Evolutionary conservation across 768 basidiomycete genomes (phyloP).

Genomic region (Psilocybe azurescens): DNA sequence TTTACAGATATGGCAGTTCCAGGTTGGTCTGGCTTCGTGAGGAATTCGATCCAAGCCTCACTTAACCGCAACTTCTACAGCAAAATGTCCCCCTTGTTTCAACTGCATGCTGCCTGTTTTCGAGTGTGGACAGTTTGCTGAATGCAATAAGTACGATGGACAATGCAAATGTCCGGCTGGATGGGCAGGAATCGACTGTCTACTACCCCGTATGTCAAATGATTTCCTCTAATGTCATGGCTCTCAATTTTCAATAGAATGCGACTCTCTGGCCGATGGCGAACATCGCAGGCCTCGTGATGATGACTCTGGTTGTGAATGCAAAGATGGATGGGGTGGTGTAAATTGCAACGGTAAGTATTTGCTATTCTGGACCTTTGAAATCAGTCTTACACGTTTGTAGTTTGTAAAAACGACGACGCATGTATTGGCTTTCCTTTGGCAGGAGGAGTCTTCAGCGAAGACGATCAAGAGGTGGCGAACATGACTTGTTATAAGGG

Average conservation of each 20-base stretch:
- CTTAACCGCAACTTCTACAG: constrained; percentile 33
- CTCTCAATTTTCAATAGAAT: constrained; percentile 56
- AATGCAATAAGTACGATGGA: constrained; percentile 91
- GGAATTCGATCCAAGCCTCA: background rate
- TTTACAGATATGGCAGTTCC: constrained; percentile 23
- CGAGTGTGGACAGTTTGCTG: constrained; percentile 90
- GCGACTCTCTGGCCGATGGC: constrained; percentile 93
- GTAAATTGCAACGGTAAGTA: constrained; percentile 94
- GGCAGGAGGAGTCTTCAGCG: constrained; percentile 29
- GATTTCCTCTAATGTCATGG: constrained; percentile 11
- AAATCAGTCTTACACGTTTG: constrained; percentile 1
- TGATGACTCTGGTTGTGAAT: constrained; percentile 75
- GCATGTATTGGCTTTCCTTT: constrained; percentile 85
- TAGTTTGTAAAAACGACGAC: constrained; percentile 86
- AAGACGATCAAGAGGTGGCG: constrained; percentile 24
- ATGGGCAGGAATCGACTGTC: constrained; percentile 97
- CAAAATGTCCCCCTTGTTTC: constrained; percentile 88
- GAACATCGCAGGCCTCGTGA: constrained; percentile 82
- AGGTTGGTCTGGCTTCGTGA: constrained; percentile 13
- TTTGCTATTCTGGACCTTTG: background rate
- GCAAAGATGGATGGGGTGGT: constrained; percentile 94
- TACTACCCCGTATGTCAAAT: constrained; percentile 74
- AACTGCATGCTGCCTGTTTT: constrained; percentile 94
- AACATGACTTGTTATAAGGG: constrained; percentile 93
- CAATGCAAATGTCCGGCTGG: constrained; percentile 97